A percentile compares a stretch with the other conserved stretches of the same genome.
Evolutionary conservation across 192 early-diverging fungal genomes (phyloP).

Genomic region (Backusella macrospora): DNA sequence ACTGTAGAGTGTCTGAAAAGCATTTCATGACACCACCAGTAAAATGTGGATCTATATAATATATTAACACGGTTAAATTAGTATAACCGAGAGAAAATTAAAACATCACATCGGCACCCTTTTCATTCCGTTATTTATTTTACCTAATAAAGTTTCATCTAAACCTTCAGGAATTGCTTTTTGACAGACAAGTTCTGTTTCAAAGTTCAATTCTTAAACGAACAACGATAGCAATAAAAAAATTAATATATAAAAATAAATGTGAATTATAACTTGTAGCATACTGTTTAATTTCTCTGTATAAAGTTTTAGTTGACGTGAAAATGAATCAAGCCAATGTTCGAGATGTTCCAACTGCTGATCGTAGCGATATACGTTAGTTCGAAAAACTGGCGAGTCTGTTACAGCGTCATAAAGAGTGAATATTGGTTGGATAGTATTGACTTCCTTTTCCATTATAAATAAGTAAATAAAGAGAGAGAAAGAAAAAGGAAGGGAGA

Average conservation of each 20-base stretch:
- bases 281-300: conserved; percentile 48
- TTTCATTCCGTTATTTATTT: conserved; percentile 8
- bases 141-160: conserved; percentile 45
- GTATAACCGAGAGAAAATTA: background rate
- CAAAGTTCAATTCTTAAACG: conserved; percentile 40
- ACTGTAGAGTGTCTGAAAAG: conserved; percentile 52
- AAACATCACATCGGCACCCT: conserved; percentile 4
- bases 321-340: conserved; percentile 53
- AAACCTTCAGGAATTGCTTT: conserved; percentile 33
- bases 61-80: conserved; percentile 13
- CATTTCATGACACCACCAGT: conserved; percentile 51
- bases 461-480: background rate
- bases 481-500: background rate
- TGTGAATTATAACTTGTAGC: background rate
- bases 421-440: conserved; percentile 18
- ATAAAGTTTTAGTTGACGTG: conserved; percentile 42
- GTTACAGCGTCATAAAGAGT: conserved; percentile 54
- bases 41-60: conserved; percentile 46
- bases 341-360: conserved; percentile 59
- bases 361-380: conserved; percentile 58
- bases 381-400: conserved; percentile 56
- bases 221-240: background rate
- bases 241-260: background rate
- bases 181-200: conserved; percentile 38
- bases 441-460: conserved; percentile 4